These are phyloP conservation scores for Rhododendron molle DNA, from an alignment of 148 eudicot genomes.

Conservation along the genomic window DNA sequence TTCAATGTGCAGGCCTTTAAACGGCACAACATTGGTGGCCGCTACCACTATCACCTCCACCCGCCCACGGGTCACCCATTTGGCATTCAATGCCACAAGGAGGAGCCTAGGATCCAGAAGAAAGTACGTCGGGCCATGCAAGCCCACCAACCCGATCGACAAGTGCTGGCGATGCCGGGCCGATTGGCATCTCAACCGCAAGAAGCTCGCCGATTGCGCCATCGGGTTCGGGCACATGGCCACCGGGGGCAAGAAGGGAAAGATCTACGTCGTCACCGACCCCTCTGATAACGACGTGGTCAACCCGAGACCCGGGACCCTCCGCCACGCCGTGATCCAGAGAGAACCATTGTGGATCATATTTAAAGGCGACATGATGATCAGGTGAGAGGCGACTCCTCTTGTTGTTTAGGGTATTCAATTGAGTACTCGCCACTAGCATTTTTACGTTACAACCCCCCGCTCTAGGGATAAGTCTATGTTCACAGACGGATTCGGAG, in stretches of 20 bases:
- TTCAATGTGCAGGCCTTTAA: background rate
- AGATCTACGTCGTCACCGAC: conserved; percentile 26
- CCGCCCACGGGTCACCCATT: background rate
- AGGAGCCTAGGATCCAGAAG: background rate
- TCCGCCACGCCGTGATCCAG: conserved; percentile 37
- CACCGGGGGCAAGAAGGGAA: conserved; percentile 39
- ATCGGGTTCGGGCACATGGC: conserved; percentile 29
- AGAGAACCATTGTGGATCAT: conserved; percentile 40
- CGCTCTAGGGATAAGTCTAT: too few relatives aligned
- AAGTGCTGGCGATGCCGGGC: conserved; percentile 43
- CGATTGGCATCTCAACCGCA: conserved; percentile 32
- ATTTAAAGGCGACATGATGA: conserved; percentile 27
- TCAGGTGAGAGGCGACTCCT: conserved; percentile 3
- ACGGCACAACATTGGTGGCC: background rate
- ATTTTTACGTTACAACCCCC: too few relatives aligned
- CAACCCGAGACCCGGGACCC: conserved; percentile 37
- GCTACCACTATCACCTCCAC: background rate
- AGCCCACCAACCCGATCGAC: conserved; percentile 34
- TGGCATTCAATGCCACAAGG: background rate
- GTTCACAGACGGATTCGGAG: too few relatives aligned
- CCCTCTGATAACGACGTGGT: conserved; percentile 8
- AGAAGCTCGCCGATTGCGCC: conserved; percentile 39
- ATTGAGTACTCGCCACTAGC: too few relatives aligned
- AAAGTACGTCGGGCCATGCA: conserved; percentile 11
- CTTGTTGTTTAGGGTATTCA: too few relatives aligned